Evolutionary conservation across 2,329 filamentous ascomycete species (phyloP), one percentile per base, ranked within the genome.

Genomic region (Diaporthe sp.): DNA sequence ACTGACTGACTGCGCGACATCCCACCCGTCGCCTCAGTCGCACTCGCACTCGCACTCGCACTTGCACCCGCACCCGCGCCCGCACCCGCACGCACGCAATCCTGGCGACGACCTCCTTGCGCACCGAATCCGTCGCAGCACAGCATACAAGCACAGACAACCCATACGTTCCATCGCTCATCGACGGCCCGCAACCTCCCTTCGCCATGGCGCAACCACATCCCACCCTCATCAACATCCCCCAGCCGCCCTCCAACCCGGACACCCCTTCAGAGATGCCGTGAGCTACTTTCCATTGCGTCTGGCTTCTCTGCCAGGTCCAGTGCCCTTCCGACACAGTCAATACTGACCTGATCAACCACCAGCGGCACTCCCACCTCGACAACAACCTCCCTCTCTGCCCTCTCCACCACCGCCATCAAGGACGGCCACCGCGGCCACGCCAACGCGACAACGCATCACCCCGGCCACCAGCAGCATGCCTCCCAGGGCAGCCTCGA

Each of bases 371-470:
- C 96, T 3, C 96, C 96, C 4, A 98, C 97, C 77, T 97, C 95
- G 78, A 93, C 94, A 53, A 97, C 94, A 4, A 98, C 96, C 17
- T 97, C 95, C 69, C 92, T 98, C 80, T 98, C 95, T 35, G 93
- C 95, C 53, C 90, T 98, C 63, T 97, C 95, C 22, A 98, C 96
- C 25, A 97, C 95, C 17, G 96, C 96, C 69, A 98, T 98, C 88
- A 98, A 98, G 84, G 96, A 98, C 82, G 96, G 96, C 79, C 95
- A 98, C 81, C 94, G 95, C 75, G 96, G 96, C 77, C 92, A 95
- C 81, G 88, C 93, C 37, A 90, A 92, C 37, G 89, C 92, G 72
- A 84, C 87, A 73, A 88, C 90, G 74, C 83, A 83, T 73, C 87
- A 89, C 73, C 87, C 87, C 76, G 90, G 91, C 68, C 86, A 92